Percentiles rank a stretch among this genome's conserved stretches.
Conservation (phyloP, 2,329 filamentous ascomycete species). For the Aspergillus sp. region DNA sequence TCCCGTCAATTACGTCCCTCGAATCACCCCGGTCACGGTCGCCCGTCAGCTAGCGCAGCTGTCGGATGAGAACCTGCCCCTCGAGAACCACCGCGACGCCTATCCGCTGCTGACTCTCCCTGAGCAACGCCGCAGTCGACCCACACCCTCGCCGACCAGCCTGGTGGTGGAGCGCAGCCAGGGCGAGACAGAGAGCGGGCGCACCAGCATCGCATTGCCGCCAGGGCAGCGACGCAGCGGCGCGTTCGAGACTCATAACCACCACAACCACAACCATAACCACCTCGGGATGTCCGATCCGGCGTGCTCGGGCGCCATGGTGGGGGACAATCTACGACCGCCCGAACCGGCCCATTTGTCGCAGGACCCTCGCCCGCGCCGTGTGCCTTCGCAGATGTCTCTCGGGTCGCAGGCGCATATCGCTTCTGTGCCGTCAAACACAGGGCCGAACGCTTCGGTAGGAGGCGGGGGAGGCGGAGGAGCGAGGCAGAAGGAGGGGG, state of each 20-base stretch:
- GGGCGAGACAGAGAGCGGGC: constrained; percentile 38
- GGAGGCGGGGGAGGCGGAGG: constrained; percentile 39
- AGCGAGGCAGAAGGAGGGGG: too few species aligned
- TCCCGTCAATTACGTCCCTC: constrained; percentile 52
- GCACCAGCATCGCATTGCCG: constrained; percentile 46
- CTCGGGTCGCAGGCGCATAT: constrained; percentile 32
- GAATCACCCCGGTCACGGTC: constrained; percentile 40
- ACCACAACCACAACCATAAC: background rate
- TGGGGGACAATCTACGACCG: constrained; percentile 19
- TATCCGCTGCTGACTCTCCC: constrained; percentile 50
- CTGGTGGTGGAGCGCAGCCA: constrained; percentile 41
- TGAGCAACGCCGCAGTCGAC: constrained; percentile 46
- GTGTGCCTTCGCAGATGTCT: constrained; percentile 32
- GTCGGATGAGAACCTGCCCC: constrained; percentile 26
- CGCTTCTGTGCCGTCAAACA: constrained; percentile 30
- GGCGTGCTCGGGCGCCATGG: constrained; percentile 15
- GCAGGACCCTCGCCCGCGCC: constrained; percentile 21
- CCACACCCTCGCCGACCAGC: constrained; percentile 39
- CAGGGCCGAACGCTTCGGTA: constrained; percentile 21
- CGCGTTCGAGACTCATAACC: constrained; percentile 9
- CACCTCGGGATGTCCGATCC: constrained; percentile 15
- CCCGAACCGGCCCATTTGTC: constrained; percentile 22
- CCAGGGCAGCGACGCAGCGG: constrained; percentile 30
- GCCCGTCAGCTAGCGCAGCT: constrained; percentile 20
- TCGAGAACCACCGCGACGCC: constrained; percentile 36